Conservation (phyloP, 306 rosid genomes). For the Medicago lupulina region DNA sequence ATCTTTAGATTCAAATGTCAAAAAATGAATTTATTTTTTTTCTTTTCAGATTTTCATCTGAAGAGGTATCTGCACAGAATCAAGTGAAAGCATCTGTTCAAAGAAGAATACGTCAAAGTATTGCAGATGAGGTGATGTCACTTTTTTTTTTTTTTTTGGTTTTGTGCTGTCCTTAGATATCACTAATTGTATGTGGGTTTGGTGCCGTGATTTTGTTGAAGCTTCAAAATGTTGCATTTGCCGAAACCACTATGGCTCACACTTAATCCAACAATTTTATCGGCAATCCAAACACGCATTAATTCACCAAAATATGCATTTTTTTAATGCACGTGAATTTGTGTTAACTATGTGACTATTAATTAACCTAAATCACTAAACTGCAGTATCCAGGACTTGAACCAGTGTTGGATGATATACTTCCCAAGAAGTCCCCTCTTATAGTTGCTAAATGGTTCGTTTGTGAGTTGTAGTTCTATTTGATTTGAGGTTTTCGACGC, state of each 20-base stretch:
- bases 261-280: no score
- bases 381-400: conserved; percentile 96
- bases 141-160: neutral
- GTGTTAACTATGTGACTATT: conserved; percentile 4
- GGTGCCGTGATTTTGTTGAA: no score
- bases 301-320: neutral
- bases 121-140: conserved; percentile 88
- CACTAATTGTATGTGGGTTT: no score
- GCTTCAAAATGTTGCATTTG: no score
- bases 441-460: conserved; percentile 90
- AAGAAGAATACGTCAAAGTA: conserved; percentile 89
- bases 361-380: conserved; percentile 6
- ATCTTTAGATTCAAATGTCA: conserved; percentile 28
- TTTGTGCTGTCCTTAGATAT: neutral
- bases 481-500: conserved; percentile 8
- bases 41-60: conserved; percentile 72
- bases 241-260: no score
- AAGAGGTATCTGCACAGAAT: conserved; percentile 96
- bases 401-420: conserved; percentile 90
- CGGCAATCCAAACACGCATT: no score
- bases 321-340: neutral
- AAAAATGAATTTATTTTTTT: neutral
- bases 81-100: conserved; percentile 99
- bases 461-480: conserved; percentile 29
- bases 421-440: conserved; percentile 94